Evolutionary conservation across 2,329 filamentous ascomycete genomes (phyloP).

Genomic region (Ophiocordyceps camponoti-leonardi): DNA sequence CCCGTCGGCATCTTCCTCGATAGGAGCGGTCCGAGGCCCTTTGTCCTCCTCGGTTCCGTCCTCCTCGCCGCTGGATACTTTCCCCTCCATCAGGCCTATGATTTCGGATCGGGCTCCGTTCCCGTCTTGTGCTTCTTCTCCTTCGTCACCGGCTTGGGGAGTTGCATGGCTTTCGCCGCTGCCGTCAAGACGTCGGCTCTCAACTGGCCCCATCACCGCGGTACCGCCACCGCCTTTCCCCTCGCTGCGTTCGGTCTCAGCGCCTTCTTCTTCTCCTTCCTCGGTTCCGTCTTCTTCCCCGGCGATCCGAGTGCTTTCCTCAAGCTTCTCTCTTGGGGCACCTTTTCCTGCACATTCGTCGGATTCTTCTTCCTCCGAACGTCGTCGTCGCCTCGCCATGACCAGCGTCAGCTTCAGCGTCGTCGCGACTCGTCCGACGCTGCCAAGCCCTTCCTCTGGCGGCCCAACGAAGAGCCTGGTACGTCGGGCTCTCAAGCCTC

Average conservation of each 20-base stretch:
- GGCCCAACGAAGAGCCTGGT: conserved; percentile 44
- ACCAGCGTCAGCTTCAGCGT: conserved; percentile 10
- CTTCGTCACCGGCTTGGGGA: conserved; percentile 72
- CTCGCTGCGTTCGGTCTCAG: conserved; percentile 85
- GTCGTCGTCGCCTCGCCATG: conserved; percentile 35
- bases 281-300: conserved; percentile 63
- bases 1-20: conserved; percentile 83
- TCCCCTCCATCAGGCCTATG: conserved; percentile 65
- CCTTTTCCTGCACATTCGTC: conserved; percentile 54
- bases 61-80: conserved; percentile 69
- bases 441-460: not conserved
- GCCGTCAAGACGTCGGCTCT: conserved; percentile 74
- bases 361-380: conserved; percentile 78
- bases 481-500: conserved; percentile 23
- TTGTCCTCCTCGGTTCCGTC: conserved; percentile 58
- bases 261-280: conserved; percentile 84
- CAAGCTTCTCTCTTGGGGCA: conserved; percentile 63
- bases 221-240: conserved; percentile 87
- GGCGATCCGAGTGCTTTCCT: conserved; percentile 72
- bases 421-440: not conserved
- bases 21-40: conserved; percentile 59
- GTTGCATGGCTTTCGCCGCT: conserved; percentile 79
- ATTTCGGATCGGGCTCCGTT: conserved; percentile 43
- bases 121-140: conserved; percentile 61
- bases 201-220: conserved; percentile 82